Evolutionary conservation across 2,329 filamentous ascomycete genomes (phyloP).

Genomic region (Talaromyces marneffei): DNA sequence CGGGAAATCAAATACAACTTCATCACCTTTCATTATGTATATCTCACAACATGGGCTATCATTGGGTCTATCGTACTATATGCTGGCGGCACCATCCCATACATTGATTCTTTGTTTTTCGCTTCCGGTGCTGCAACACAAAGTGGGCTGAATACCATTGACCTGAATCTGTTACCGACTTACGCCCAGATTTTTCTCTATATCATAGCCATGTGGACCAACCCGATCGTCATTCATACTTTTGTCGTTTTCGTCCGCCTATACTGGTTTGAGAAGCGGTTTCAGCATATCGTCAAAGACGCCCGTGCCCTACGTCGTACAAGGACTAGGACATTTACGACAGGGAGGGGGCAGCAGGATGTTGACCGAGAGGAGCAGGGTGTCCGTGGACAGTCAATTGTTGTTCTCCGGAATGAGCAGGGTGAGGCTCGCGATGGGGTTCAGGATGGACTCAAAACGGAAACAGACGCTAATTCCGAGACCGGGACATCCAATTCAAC

Average conservation of each 20-base stretch:
- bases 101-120: slow-evolving; percentile 87
- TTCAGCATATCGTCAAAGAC: slow-evolving; percentile 75
- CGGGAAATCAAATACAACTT: slow-evolving; percentile 36
- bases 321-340: slow-evolving; percentile 50
- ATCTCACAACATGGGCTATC: slow-evolving; percentile 69
- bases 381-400: slow-evolving; percentile 33
- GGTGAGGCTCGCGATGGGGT: slow-evolving; percentile 24
- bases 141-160: slow-evolving; percentile 76
- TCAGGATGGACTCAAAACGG: slow-evolving; percentile 20
- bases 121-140: slow-evolving; percentile 82
- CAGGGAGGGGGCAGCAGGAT: slow-evolving; percentile 38
- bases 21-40: slow-evolving; percentile 56
- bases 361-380: slow-evolving; percentile 33
- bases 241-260: slow-evolving; percentile 86
- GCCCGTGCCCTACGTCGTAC: slow-evolving; percentile 61
- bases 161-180: slow-evolving; percentile 61
- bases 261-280: slow-evolving; percentile 97
- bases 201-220: slow-evolving; percentile 65
- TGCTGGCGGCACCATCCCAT: slow-evolving; percentile 57
- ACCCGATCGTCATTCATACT: slow-evolving; percentile 77
- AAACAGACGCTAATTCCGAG: slow-evolving; percentile 22
- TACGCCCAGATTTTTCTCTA: slow-evolving; percentile 71
- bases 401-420: slow-evolving; percentile 31
- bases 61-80: slow-evolving; percentile 73
- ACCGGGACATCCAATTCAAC: slow-evolving; percentile 23